Conservation (phyloP, 2,329 filamentous ascomycete genomes). For the Fusarium liriodendri region DNA sequence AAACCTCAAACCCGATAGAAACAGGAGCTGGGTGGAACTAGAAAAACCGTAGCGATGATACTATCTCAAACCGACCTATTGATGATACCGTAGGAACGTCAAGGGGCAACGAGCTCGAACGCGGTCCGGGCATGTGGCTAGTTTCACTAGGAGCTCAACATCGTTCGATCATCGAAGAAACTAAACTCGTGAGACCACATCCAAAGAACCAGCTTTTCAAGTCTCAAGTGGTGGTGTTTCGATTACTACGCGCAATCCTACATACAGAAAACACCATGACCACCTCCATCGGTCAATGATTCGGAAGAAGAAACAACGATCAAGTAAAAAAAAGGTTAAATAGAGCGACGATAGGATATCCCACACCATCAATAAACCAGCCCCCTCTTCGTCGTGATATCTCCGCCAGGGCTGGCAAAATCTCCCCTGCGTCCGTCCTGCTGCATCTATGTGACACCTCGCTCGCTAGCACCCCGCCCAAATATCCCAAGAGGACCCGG, state of each 20-base stretch:
- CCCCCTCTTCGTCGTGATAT: constrained; percentile 22
- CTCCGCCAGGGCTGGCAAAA: constrained; percentile 20
- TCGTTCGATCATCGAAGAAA: not conserved
- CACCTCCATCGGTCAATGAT: constrained; percentile 33
- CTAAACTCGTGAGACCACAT: not conserved
- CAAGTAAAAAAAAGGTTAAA: constrained; percentile 43
- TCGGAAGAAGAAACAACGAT: constrained; percentile 40
- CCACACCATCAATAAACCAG: constrained; percentile 32
- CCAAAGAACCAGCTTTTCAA: constrained; percentile 20
- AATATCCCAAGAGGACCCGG: constrained; percentile 36
- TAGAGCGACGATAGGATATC: constrained; percentile 46
- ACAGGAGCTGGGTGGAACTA: not conserved
- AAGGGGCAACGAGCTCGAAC: not conserved
- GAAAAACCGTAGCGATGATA: not conserved
- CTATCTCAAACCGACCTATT: not conserved
- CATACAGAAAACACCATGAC: constrained; percentile 42
- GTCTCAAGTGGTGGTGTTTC: constrained; percentile 40
- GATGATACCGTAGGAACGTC: not conserved
- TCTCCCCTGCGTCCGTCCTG: constrained; percentile 9
- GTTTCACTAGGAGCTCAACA: not conserved
- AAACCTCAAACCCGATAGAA: not conserved
- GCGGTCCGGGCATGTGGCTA: not conserved
- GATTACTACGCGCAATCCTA: constrained; percentile 47
- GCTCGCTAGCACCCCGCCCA: constrained; percentile 29
- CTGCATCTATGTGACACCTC: constrained; percentile 31